Base-by-base conservation (phyloP, 169 alveolate genomes). In the Theileria parva region DNA sequence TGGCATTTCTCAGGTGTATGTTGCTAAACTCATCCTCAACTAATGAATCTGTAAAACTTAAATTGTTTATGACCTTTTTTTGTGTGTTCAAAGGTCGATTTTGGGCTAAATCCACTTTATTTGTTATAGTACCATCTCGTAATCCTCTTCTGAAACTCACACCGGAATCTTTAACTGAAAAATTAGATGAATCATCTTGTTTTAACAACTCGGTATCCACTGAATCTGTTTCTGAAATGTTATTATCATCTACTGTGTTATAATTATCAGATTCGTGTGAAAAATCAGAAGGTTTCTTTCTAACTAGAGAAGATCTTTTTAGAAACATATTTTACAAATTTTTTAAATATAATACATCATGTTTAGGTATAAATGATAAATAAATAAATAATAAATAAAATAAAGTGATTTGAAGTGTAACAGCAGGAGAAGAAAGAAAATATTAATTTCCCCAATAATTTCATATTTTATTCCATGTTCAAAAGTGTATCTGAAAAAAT, bases 1-100 rank as follows among this genome's bases (percentile, higher is more conserved):
- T 57, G 21, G 57, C 74, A 15, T 28, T 72, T 11, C 74, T 67
- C 7, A 76, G 63, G 63, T 73, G 70, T 27, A 76, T 55, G 7
- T 63, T 80, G 27, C 23, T 15, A 4, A 73, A 76, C 17, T 72
- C 81, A 15, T 66, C 75, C 25, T 64, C 74, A 50, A 69, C 66
- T 12, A 80, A 19, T 48, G 74, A 76, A 60, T 80, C 87, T 4
- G 81, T 80, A 72, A 80, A 80, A 32, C 87, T 80, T 48, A 80
- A 61, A 2, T 77, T 69, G n/a, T 19, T 32, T 21, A 34, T 80
- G 11, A n/a, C 32, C 27, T 34, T 23, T 32, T 65, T 30, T 15
- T n/a, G 23, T n/a, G 27, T 19, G 12, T 57, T 57, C 5, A 57
- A 6, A 37, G 74, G 34, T 8, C 23, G 27, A 65, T 65, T 39